A percentile compares a stretch with the other conserved stretches of the same genome.
Evolutionary conservation across 257 asterid species (phyloP).

Genomic region (Datura wrightii): DNA sequence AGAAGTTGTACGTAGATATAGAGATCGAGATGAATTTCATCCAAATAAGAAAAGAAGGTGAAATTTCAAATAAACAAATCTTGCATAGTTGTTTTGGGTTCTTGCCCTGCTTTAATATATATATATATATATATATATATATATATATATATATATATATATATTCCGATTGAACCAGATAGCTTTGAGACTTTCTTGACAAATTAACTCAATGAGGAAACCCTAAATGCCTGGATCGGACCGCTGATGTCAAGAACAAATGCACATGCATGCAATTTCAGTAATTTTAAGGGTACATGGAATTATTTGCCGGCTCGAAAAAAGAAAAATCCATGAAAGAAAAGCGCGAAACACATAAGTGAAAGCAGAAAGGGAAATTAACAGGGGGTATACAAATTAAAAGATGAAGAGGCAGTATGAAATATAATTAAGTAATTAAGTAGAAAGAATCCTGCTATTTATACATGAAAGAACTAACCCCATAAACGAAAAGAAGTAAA

Average conservation of each 20-base stretch:
- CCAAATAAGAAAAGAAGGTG: not conserved
- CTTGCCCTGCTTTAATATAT: slow-evolving; percentile 2
- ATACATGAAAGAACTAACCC: slow-evolving; percentile 2
- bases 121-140: not conserved
- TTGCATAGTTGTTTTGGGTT: not conserved
- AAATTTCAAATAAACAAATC: not conserved
- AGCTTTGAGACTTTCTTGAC: not conserved
- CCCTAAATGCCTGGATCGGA: slow-evolving; percentile 42
- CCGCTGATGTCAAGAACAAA: not conserved
- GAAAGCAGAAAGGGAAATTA: not conserved
- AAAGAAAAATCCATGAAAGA: not conserved
- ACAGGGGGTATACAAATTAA: not conserved
- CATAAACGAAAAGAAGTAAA: not conserved
- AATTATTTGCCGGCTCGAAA: not conserved
- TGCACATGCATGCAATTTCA: slow-evolving; percentile 33
- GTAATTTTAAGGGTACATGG: slow-evolving; percentile 4
- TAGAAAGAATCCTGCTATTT: slow-evolving; percentile 20
- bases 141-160: too few species aligned
- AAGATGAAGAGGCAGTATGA: not conserved
- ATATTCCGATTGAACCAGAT: not conserved
- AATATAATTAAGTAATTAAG: slow-evolving; percentile 9
- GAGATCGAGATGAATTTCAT: not conserved
- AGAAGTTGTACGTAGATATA: not conserved
- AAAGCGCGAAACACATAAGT: not conserved
- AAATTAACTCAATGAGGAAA: slow-evolving; percentile 43